Evolutionary conservation across 805 yeast genomes (phyloP), one percentile per base, ranked within the genome.

Genomic region (Myxozyma sirexii): DNA sequence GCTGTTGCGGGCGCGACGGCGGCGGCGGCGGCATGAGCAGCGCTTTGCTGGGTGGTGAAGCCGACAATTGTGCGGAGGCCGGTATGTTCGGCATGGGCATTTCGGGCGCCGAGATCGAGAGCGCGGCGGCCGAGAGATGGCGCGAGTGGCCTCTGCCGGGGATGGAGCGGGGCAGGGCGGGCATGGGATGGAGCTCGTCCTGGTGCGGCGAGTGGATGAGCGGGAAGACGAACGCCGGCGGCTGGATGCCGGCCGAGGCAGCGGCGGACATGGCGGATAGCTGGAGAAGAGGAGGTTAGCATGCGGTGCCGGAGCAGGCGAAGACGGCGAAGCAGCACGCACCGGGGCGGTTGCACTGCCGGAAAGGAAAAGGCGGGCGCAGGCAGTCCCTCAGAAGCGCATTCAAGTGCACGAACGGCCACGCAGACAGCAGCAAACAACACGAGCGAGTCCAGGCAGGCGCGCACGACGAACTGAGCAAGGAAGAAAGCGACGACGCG

Each of bases 171-270:
- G 38, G 56, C 13, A 33, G 46, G 27, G 33, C 56, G 38, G 35
- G 43, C 33, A 24, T 23, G 19, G 38, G 39, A 29, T 26, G 48
- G 19, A 13, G 42, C 42, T 10, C 27, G 41, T 19, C 37, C 24
- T 42, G 39, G 29, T 29, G 24, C 4, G 58, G 42, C 19, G 49
- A 19, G 31, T 42, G 53, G 52, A 51, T 56, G 21, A 57, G 52
- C 17, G 56, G 60, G 53, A 57, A 57, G 27, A 51, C 56, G 35
- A 56, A 56, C 15, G 59, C 49, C 48, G 54, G 54, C 48, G 52
- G 17, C 17, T 21, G 33, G 42, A 43, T 42, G 21, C 50, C 12
- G 51, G 41, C 21, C 33, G 54, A 31, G 49, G 45, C 10, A 44
- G 31, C 31, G 19, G 54, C 29, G 23, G 56, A 51, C 41, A 31